Evolutionary conservation across 1,139 yeast species (phyloP).

Genomic region (Taphrina wiesneri): DNA sequence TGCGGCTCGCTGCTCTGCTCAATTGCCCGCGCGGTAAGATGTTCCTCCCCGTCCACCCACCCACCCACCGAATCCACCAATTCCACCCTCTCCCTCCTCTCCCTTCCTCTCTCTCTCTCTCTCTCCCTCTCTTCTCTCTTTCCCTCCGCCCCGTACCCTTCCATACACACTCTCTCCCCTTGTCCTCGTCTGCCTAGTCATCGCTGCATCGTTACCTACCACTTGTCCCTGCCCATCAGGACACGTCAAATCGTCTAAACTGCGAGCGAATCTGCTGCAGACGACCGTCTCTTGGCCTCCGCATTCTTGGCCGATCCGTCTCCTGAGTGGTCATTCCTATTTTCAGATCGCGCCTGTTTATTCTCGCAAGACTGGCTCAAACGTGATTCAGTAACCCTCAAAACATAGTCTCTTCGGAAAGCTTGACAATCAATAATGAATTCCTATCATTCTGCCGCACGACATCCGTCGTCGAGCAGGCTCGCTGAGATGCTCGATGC

Average conservation of each 20-base stretch:
- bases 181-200: background rate
- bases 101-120: slow-evolving; percentile 12
- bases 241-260: background rate
- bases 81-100: slow-evolving; percentile 19
- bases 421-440: slow-evolving; percentile 1
- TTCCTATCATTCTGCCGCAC: slow-evolving; percentile 28
- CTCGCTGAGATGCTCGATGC: slow-evolving; percentile 83
- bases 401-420: background rate
- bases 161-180: background rate
- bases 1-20: too few relatives aligned
- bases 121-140: slow-evolving; percentile 7
- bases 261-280: background rate
- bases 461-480: slow-evolving; percentile 48
- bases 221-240: background rate
- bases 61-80: slow-evolving; percentile 1
- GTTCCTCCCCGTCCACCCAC: background rate
- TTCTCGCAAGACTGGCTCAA: background rate
- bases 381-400: too few relatives aligned
- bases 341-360: background rate
- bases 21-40: too few relatives aligned
- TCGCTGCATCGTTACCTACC: background rate
- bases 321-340: background rate
- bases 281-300: background rate
- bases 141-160: background rate
- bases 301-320: background rate